phyloP scores from a whole-genome alignment of 1,284 basidiomycete genomes.

The Boletus sp. region DNA sequence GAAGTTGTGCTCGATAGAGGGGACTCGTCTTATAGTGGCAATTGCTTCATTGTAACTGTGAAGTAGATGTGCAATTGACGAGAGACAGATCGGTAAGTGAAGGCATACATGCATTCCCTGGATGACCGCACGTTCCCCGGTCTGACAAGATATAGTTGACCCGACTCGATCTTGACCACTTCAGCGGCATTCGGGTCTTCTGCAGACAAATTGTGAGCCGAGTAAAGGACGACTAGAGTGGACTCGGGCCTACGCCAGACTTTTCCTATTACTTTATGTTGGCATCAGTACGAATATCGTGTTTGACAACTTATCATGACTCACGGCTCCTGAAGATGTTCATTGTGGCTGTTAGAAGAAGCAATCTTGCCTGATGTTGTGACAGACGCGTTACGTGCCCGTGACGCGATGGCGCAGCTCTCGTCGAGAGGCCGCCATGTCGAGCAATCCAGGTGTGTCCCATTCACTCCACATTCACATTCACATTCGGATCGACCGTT shows the following conservation, averaged over 20 bases:
- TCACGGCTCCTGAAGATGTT: conserved; percentile 82
- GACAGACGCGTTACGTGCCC: conserved; percentile 35
- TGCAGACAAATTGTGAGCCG: conserved; percentile 38
- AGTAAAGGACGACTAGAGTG: conserved; percentile 20
- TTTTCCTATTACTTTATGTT: conserved; percentile 79
- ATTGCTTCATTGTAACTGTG: conserved; percentile 94
- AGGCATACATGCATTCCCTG: conserved; percentile 94
- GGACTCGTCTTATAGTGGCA: conserved; percentile 87
- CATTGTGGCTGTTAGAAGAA: conserved; percentile 49
- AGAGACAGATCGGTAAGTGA: neutral
- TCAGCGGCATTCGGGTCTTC: conserved; percentile 89
- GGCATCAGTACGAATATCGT: conserved; percentile 20
- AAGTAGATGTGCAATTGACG: conserved; percentile 12
- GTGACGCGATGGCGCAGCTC: conserved; percentile 24
- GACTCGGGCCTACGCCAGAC: conserved; percentile 82
- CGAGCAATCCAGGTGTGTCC: conserved; percentile 20
- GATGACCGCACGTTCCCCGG: conserved; percentile 90
- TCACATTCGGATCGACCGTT: neutral
- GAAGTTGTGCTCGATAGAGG: conserved; percentile 86
- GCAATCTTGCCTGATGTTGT: conserved; percentile 25
- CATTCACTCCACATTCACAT: neutral
- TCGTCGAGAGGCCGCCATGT: conserved; percentile 16
- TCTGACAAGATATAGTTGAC: conserved; percentile 90
- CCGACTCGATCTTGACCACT: conserved; percentile 92
- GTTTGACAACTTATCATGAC: conserved; percentile 40